Conservation (phyloP, 2,329 filamentous ascomycete genomes). For the Fusarium vanettenii region DNA sequence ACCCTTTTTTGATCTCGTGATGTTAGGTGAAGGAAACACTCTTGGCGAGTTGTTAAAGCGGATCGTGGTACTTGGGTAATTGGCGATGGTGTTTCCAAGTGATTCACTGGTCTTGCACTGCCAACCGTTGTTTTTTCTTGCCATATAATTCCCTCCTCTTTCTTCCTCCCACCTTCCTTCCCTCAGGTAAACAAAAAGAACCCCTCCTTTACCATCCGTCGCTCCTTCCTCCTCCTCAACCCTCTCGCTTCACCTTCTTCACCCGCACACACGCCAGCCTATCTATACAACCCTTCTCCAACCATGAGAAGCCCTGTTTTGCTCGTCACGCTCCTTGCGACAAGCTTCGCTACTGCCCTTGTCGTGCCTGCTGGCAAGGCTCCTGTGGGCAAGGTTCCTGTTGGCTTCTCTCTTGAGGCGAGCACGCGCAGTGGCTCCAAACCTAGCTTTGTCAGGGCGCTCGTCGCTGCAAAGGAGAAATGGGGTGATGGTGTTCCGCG, state of each 20-base stretch:
- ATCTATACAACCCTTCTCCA: background rate
- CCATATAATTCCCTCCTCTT: background rate
- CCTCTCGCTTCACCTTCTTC: background rate
- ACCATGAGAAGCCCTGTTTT: constrained; percentile 34
- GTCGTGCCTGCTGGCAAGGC: constrained; percentile 19
- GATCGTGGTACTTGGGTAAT: constrained; percentile 6
- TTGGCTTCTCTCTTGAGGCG: constrained; percentile 47
- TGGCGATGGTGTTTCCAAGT: constrained; percentile 5
- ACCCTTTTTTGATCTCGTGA: constrained; percentile 18
- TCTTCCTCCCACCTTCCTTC: background rate
- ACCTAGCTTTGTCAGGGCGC: constrained; percentile 49
- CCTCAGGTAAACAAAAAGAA: background rate
- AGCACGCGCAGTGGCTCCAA: constrained; percentile 32
- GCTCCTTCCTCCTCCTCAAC: background rate
- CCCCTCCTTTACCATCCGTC: background rate
- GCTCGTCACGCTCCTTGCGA: constrained; percentile 24
- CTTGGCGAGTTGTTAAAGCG: background rate
- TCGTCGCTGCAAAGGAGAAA: constrained; percentile 48
- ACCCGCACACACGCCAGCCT: background rate
- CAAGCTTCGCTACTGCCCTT: constrained; percentile 21
- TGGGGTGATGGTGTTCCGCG: constrained; percentile 46
- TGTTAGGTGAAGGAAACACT: background rate
- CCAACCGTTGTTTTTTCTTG: background rate
- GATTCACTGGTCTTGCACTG: constrained; percentile 8
- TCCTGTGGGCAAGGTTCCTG: constrained; percentile 14